phyloP scores from a whole-genome alignment of 495 filamentous ascomycete genomes.

The Hypomontagnella monticulosa region DNA sequence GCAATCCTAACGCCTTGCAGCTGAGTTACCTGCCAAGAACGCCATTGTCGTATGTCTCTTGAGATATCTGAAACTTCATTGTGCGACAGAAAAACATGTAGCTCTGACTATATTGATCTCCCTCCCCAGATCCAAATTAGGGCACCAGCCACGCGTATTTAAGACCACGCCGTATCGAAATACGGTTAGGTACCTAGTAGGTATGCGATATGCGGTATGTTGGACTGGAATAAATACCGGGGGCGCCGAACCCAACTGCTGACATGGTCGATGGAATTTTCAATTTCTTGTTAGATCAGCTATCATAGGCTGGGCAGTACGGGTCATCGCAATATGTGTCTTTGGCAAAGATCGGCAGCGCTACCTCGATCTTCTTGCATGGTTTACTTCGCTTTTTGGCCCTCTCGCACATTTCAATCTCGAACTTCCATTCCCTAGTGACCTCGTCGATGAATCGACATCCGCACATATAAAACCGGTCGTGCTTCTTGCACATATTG shows the following conservation, averaged over 20 bases:
- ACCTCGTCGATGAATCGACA: slow-evolving; percentile 30
- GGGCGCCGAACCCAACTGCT: slow-evolving; percentile 3
- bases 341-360: slow-evolving; percentile 39
- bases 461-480: slow-evolving; percentile 37
- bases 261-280: slow-evolving; percentile 1
- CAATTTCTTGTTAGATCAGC: slow-evolving; percentile 1
- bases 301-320: slow-evolving; percentile 34
- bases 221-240: slow-evolving; percentile 2
- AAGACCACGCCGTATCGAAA: neutral
- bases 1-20: no score
- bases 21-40: no score
- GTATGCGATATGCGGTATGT: no score
- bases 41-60: neutral
- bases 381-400: slow-evolving; percentile 20
- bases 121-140: neutral
- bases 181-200: no score
- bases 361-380: slow-evolving; percentile 28
- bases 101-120: neutral
- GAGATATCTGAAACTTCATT: no score
- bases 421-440: slow-evolving; percentile 34
- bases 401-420: slow-evolving; percentile 31
- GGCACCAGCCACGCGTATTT: slow-evolving; percentile 11
- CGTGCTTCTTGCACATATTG: slow-evolving; percentile 34
- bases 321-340: slow-evolving; percentile 36
- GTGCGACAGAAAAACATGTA: neutral